Evolutionary conservation across 108 stramenopile species (phyloP).

Genomic region (Stephanodiscus minutulus): DNA sequence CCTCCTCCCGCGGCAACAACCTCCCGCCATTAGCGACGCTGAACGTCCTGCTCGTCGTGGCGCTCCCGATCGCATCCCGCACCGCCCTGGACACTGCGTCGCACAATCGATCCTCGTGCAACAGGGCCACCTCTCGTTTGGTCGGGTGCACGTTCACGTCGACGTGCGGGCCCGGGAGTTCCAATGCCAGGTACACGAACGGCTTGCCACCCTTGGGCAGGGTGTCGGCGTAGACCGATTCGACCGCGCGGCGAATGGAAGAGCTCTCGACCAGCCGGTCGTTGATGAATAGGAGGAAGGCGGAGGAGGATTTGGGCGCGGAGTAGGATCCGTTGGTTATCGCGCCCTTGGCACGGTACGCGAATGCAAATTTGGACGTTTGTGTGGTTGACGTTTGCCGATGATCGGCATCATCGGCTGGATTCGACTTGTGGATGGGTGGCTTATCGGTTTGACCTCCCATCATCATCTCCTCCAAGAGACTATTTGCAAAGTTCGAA

Average conservation of each 20-base stretch:
- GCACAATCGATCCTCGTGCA: conserved; percentile 87
- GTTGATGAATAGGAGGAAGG: conserved; percentile 95
- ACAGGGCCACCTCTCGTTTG: conserved; percentile 94
- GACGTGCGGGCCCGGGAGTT: conserved; percentile 84
- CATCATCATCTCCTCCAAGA: conserved; percentile 47
- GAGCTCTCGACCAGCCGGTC: conserved; percentile 85
- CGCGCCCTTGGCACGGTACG: conserved; percentile 61
- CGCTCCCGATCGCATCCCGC: conserved; percentile 39
- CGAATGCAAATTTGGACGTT: conserved; percentile 41
- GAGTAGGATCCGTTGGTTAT: conserved; percentile 77
- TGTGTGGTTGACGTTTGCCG: not conserved
- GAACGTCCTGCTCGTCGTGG: conserved; percentile 45
- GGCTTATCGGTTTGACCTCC: conserved; percentile 5
- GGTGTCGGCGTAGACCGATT: conserved; percentile 79
- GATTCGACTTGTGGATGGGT: conserved; percentile 1
- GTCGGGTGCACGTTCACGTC: conserved; percentile 99
- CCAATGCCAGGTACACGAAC: conserved; percentile 85
- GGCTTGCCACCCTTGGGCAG: conserved; percentile 83
- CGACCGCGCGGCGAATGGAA: conserved; percentile 76
- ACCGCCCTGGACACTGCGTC: conserved; percentile 44
- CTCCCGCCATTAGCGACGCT: conserved; percentile 16
- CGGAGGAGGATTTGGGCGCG: conserved; percentile 52
- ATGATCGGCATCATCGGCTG: conserved; percentile 2
- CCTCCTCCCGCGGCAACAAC: conserved; percentile 5
- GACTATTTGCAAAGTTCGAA: conserved; percentile 11